Percentiles rank a stretch among this genome's conserved stretches.
Evolutionary conservation across 805 yeast species (phyloP).

Genomic region (Ogataea salicorniae): DNA sequence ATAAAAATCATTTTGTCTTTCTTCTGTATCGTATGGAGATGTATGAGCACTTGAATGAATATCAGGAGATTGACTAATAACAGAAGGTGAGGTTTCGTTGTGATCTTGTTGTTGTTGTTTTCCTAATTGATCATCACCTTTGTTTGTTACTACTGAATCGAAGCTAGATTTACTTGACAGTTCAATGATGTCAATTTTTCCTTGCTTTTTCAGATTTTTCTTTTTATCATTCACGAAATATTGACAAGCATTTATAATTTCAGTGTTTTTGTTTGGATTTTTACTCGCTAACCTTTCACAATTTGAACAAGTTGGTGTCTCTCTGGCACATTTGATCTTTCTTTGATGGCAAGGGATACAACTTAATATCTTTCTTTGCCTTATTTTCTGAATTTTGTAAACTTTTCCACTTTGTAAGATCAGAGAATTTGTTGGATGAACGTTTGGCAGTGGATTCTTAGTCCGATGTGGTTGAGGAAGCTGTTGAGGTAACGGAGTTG

Average conservation of each 20-base stretch:
- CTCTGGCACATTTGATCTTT: slow-evolving; percentile 62
- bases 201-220: slow-evolving; percentile 29
- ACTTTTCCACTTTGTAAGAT: slow-evolving; percentile 33
- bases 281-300: slow-evolving; percentile 36
- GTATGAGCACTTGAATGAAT: neutral
- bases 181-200: slow-evolving; percentile 9
- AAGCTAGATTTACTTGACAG: slow-evolving; percentile 3
- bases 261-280: slow-evolving; percentile 10
- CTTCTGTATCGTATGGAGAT: neutral
- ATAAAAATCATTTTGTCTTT: neutral
- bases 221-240: slow-evolving; percentile 56
- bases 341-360: slow-evolving; percentile 64
- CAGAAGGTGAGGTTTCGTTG: too few species aligned
- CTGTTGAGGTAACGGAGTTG: slow-evolving; percentile 1
- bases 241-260: slow-evolving; percentile 34
- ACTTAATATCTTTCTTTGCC: slow-evolving; percentile 53
- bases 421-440: slow-evolving; percentile 26
- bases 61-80: neutral
- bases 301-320: slow-evolving; percentile 52
- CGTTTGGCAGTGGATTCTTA: slow-evolving; percentile 17
- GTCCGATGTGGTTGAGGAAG: slow-evolving; percentile 1
- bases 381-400: slow-evolving; percentile 54
- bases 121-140: neutral
- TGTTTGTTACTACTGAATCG: neutral
- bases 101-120: neutral